Evolutionary conservation across 148 eudicot species (phyloP).

Genomic region (Rhododendron ovatum): DNA sequence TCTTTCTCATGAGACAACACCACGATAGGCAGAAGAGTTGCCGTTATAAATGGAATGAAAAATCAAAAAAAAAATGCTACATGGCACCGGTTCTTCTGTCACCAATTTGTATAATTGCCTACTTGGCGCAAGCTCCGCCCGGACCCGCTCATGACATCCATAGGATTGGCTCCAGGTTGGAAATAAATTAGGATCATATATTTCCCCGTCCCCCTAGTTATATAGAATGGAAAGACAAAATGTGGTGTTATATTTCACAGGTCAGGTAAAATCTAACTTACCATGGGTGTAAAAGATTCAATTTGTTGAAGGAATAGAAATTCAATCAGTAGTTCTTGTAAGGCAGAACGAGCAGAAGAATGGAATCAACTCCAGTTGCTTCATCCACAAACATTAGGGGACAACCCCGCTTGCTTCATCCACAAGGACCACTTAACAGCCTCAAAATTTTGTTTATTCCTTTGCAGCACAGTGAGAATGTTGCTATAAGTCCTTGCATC

Average conservation of each 20-base stretch:
- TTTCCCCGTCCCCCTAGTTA: background rate
- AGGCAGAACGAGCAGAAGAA: conserved; percentile 3
- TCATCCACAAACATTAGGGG: conserved; percentile 20
- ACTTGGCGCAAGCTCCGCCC: background rate
- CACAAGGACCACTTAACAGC: conserved; percentile 97
- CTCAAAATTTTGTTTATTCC: conserved; percentile 36
- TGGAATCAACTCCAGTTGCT: background rate
- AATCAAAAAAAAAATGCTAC: background rate
- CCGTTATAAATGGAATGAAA: background rate
- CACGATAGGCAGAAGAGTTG: background rate
- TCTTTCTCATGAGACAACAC: background rate
- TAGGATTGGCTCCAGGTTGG: background rate
- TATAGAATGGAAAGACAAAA: background rate
- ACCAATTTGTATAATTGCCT: background rate
- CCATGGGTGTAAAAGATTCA: background rate
- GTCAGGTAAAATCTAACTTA: background rate
- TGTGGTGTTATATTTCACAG: background rate
- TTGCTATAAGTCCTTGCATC: conserved; percentile 65
- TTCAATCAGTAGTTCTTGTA: background rate
- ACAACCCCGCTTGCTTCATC: conserved; percentile 90
- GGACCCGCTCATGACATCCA: background rate
- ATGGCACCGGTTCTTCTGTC: background rate
- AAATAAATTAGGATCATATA: background rate
- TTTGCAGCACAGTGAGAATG: conserved; percentile 56
- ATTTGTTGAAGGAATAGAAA: background rate